Evolutionary conservation across 73 alveolate genomes (phyloP).

Genomic region (Paramecium tetraurelia): DNA sequence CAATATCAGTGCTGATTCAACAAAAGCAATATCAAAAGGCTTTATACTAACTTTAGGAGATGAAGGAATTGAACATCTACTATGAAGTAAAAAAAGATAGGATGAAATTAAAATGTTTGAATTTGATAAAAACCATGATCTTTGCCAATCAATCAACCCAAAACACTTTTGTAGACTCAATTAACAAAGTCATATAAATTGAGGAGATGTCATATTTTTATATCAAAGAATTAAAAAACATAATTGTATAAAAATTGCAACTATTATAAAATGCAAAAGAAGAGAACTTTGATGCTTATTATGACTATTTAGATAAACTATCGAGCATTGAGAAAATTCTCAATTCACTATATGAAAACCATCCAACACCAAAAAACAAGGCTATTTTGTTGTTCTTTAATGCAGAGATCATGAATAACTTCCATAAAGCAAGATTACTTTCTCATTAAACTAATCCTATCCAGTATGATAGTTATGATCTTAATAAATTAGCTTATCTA

Average conservation of each 20-base stretch:
- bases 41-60: neutral
- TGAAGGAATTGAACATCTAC: neutral
- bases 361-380: neutral
- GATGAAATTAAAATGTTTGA: neutral
- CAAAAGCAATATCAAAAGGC: neutral
- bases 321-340: neutral
- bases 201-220: neutral
- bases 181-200: neutral
- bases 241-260: neutral
- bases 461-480: neutral
- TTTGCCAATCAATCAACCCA: neutral
- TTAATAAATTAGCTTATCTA: neutral
- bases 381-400: neutral
- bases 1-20: neutral
- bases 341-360: neutral
- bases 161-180: neutral
- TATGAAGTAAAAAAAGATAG: neutral
- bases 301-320: neutral
- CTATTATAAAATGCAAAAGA: neutral
- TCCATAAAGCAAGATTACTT: neutral
- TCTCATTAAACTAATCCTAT: neutral
- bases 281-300: neutral
- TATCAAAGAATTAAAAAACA: neutral
- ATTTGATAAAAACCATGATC: neutral
- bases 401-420: neutral